phyloP scores from a whole-genome alignment of 495 filamentous ascomycete genomes.

The Elasticomyces elasticus region DNA sequence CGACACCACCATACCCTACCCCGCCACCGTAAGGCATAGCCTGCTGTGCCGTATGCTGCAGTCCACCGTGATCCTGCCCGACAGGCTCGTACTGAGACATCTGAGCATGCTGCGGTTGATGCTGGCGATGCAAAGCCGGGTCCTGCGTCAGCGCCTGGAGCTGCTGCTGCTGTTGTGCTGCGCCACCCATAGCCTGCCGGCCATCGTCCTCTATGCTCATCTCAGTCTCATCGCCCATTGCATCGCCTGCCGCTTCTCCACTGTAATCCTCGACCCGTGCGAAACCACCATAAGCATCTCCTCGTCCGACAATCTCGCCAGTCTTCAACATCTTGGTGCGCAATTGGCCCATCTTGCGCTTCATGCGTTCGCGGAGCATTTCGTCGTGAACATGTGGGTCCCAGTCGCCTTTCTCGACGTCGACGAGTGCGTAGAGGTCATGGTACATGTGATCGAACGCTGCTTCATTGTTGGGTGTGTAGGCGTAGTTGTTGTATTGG shows the following conservation, averaged over 20 bases:
- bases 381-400: slow-evolving; percentile 16
- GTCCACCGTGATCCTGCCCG: neutral
- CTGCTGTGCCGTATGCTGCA: neutral
- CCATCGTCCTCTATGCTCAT: slow-evolving; percentile 1
- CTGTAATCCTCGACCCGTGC: slow-evolving; percentile 16
- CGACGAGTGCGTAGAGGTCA: slow-evolving; percentile 18
- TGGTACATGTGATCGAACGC: slow-evolving; percentile 16
- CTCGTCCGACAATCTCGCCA: slow-evolving; percentile 17
- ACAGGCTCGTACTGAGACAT: neutral
- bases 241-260: slow-evolving; percentile 15
- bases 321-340: slow-evolving; percentile 22
- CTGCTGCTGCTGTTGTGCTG: slow-evolving; percentile 13
- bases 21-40: neutral
- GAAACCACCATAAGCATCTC: slow-evolving; percentile 12
- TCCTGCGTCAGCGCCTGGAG: slow-evolving; percentile 2
- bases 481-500: slow-evolving; percentile 18
- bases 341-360: slow-evolving; percentile 22
- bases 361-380: slow-evolving; percentile 20
- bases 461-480: slow-evolving; percentile 3
- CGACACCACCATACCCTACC: neutral
- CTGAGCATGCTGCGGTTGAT: neutral
- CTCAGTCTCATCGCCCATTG: slow-evolving; percentile 12
- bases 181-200: neutral
- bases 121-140: neutral
- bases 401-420: slow-evolving; percentile 21